These are phyloP conservation scores for Cadophora malorum DNA, from an alignment of 2,329 filamentous ascomycete genomes.

Conservation along the genomic window DNA sequence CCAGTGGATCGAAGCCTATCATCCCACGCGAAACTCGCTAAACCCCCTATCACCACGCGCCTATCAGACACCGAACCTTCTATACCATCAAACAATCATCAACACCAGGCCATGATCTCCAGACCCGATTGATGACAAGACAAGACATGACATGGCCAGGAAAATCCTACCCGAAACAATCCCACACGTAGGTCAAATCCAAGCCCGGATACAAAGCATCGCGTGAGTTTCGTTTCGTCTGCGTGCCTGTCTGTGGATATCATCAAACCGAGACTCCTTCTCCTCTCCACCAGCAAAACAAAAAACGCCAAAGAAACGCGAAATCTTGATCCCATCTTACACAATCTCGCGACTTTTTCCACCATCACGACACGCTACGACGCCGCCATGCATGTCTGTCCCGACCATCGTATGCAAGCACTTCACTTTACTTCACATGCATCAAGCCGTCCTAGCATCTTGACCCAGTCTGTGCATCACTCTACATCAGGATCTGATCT, in stretches of 20 bases:
- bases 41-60: not conserved
- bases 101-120: not conserved
- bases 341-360: not conserved
- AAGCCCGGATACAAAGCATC: not conserved
- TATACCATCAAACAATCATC: not conserved
- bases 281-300: not conserved
- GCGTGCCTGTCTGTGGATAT: not conserved
- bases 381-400: not conserved
- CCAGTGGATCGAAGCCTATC: conserved; percentile 3
- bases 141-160: not conserved
- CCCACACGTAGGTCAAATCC: conserved; percentile 7
- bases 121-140: not conserved
- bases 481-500: conserved; percentile 1
- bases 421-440: conserved; percentile 3
- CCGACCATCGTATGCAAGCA: not conserved
- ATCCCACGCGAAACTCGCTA: not conserved
- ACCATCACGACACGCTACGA: not conserved
- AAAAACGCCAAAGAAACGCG: conserved; percentile 12
- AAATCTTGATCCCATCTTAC: not conserved
- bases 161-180: conserved; percentile 1
- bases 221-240: not conserved
- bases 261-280: not conserved
- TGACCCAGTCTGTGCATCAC: not conserved
- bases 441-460: not conserved
- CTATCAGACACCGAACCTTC: not conserved